Base-by-base conservation (phyloP, 257 asterid species). In the Thymus mandschuricus region DNA sequence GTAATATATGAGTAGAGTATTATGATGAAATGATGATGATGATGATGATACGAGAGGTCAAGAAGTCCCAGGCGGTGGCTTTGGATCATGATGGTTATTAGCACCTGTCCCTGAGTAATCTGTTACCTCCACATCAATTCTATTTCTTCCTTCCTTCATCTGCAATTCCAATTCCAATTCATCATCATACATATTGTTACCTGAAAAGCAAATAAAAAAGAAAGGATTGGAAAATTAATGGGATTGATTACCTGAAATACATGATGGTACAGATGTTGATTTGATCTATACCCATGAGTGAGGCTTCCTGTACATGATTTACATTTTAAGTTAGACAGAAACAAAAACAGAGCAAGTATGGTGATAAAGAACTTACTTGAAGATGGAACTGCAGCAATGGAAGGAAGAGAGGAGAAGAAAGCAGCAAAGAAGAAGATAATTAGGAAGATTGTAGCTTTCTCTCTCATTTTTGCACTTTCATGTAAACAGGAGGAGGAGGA, bases 81-180 rank as follows among this genome's bases (percentile, higher is more conserved):
- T 64, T 44, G 90, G 86, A 21, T 83, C 85, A 44, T 85, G 90
- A 66, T 75, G 84, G 15, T 74, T 81, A 73, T 86, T 86, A n/a
- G 90, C 83, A 48, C 88, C 88, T 5, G 91, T 69, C 30, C 85
- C 88, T 43, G 82, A 64, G 57, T 86, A 86, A 66, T 86, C 88
- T 72, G 65, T 55, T 52, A 66, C 15, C 56, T 81, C 82, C 13
- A 77, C 61, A 49, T 58, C 80, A 70, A 70, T 59, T 60, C n/a
- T n/a, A n/a, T n/a, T n/a, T n/a, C 85, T 79, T 51, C 71, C 81
- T 55, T 46, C 64, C 60, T 63, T 76, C 81, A 28, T 3, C 76
- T 84, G 79, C 70, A 68, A 15, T 5, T 8, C 9, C 10, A 70
- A 57, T 30, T 45, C 21, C 10, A 70, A 57, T 30, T 45, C 21